Evolutionary conservation across 768 basidiomycete species (phyloP), one percentile per base, ranked within the genome.

Genomic region (Auricularia cornea): DNA sequence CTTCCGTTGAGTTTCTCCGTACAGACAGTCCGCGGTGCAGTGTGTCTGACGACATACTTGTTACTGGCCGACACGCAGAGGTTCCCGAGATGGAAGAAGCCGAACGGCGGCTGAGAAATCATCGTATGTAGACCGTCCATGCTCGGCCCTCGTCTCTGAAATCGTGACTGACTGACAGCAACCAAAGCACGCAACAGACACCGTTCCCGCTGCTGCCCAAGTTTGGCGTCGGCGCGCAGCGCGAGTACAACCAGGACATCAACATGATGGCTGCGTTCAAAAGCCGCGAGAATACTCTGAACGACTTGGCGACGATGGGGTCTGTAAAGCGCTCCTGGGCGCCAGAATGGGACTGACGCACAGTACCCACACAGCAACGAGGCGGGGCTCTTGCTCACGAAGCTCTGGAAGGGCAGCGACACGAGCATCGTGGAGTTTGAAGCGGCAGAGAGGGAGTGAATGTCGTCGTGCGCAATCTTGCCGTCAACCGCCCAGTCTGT

Each of bases 151-250:
- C 35, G 10, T 38, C 16, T 14, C 35, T 1, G 35, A 14, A 38
- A 14, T 38, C 35, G 35, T 38, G 35, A 38, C 16, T 38, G 10
- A 14, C 10, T 38, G 35, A 30, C 33, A 28, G 18, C 32, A 29
- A 35, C 59, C 23, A 28, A 11, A 4, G 29, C 29, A 54, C 38
- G 41, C 41, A 6, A 60, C 66, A 71, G 65, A 80, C 79, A 1
- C 81, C 80, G 0, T 75, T 77, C 60, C 82, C 80, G 0, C 69
- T 84, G 59, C 72, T 83, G 2, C 75, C 81, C 4, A 82, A 82
- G 67, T 82, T 77, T 60, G 81, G 80, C 20, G 72, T 75, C 6
- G 81, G 78, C 1, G 72, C 71, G 48, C 69, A 77, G 38, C 69
- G 76, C 4, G 70, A 71, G 31, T 82, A 82, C 64, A 70, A 78